Evolutionary conservation across 495 filamentous ascomycete species (phyloP), one percentile per base, ranked within the genome.

Genomic region (Annulohypoxylon moriforme): DNA sequence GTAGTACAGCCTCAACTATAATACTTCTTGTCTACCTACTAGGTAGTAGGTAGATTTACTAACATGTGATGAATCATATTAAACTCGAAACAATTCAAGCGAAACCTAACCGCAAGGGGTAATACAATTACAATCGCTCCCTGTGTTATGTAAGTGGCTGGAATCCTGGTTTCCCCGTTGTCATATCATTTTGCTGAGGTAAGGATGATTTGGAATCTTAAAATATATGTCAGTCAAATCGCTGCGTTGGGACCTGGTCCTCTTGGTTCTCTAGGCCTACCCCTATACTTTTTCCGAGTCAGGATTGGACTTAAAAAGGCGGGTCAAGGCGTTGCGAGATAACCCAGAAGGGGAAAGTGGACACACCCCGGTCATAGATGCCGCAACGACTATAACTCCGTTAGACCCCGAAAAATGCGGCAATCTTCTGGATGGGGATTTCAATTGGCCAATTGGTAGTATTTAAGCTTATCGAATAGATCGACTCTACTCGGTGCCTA

Each of bases 401-500:
- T 6, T 6, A 16, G 9, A 14, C 5, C 33, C 34, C 33, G 20
- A 14, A n/a, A 58, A 40, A 9, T 4, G 40, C 18, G 14, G n/a
- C 22, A 7, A 3, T 34, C 27, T 16, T 55, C 6, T 33, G 34
- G 4, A 20, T 10, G 2, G 4, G 14, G 1, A 16, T 40, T 25
- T 25, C 34, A n/a, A 67, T 67, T 67, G 40, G 64, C 14, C 42
- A 59, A 42, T 58, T 47, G 4, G 2, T 31, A 59, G 27, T 2
- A 29, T 59, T 67, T 67, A 67, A 67, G 55, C 64, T 67, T 66
- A 58, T 66, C 40, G 52, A 66, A 66, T 57, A 66, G 52, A 67
- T 60, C 42, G 6, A 40, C 42, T 7, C 16, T 11, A 29, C 34
- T 61, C 36, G 24, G 27, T 34, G 29, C 5, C n/a, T n/a, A n/a